These are phyloP conservation scores for Venturia pyrina DNA, from an alignment of 2,329 filamentous ascomycete species.

Conservation along the genomic window DNA sequence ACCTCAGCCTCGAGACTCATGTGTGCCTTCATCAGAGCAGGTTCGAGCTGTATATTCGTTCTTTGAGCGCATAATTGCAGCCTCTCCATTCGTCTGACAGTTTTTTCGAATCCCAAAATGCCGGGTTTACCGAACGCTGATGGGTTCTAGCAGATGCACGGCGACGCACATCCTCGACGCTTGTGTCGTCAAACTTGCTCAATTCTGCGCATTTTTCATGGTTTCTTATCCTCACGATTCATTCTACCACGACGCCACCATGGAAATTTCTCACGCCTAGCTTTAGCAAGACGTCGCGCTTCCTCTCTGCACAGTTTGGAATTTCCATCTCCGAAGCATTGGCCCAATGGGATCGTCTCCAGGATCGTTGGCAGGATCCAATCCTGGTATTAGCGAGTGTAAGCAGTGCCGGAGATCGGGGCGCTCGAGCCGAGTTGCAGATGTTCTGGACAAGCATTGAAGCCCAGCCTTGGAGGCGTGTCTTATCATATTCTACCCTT, in stretches of 20 bases:
- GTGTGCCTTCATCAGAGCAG: background rate
- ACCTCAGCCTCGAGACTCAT: background rate
- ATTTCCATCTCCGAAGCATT: background rate
- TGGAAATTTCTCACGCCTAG: background rate
- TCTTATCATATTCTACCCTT: background rate
- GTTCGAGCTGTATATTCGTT: background rate
- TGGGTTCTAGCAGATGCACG: background rate
- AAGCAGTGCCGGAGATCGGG: background rate
- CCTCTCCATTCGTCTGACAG: background rate
- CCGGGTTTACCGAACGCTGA: background rate
- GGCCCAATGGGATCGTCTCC: background rate
- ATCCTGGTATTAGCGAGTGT: background rate
- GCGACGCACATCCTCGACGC: background rate
- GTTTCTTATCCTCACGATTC: background rate
- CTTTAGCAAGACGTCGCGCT: background rate
- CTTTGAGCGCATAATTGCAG: background rate
- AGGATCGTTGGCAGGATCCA: background rate
- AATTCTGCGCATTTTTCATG: background rate
- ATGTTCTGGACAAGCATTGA: background rate
- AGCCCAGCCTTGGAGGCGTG: background rate
- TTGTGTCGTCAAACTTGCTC: constrained; percentile 8
- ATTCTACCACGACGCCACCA: background rate
- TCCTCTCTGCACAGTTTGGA: background rate
- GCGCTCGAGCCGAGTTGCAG: background rate
- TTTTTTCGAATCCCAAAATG: background rate